These are phyloP conservation scores for Leccinum pellstonianum DNA, from an alignment of 768 basidiomycete species.

Conservation along the genomic window DNA sequence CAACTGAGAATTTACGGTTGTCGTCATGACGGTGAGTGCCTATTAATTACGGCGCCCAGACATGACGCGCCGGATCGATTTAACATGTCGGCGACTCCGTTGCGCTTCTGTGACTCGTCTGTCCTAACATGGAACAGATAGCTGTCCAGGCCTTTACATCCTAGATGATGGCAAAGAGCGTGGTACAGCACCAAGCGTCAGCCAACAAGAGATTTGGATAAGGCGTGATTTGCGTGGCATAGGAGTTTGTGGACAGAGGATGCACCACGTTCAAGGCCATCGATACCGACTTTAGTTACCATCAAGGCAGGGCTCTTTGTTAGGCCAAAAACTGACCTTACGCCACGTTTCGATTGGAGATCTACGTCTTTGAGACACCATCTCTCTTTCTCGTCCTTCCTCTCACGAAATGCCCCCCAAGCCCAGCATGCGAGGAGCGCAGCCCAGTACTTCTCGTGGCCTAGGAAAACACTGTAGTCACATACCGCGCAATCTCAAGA, in stretches of 20 bases:
- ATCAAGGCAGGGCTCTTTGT: not conserved
- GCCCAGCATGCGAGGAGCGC: not conserved
- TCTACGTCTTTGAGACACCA: not conserved
- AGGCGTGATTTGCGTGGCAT: not conserved
- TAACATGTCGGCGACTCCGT: not conserved
- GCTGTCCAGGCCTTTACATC: too few relatives aligned
- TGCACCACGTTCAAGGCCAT: not conserved
- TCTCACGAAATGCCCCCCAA: not conserved
- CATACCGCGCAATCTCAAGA: not conserved
- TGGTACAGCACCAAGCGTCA: not conserved
- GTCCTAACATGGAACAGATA: not conserved
- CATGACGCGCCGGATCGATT: not conserved
- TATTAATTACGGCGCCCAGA: not conserved
- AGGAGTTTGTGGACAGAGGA: not conserved
- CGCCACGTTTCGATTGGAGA: not conserved
- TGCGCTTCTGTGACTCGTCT: not conserved
- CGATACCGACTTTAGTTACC: not conserved
- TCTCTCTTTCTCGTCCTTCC: not conserved
- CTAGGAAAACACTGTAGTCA: not conserved
- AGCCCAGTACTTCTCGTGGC: not conserved
- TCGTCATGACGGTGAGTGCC: not conserved
- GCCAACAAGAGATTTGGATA: not conserved
- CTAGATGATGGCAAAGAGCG: too few relatives aligned
- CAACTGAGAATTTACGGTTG: not conserved
- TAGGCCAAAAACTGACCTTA: not conserved